Evolutionary conservation across 306 rosid species (phyloP), one percentile per base, ranked within the genome.

Genomic region (Pachyrhizus erosus): DNA sequence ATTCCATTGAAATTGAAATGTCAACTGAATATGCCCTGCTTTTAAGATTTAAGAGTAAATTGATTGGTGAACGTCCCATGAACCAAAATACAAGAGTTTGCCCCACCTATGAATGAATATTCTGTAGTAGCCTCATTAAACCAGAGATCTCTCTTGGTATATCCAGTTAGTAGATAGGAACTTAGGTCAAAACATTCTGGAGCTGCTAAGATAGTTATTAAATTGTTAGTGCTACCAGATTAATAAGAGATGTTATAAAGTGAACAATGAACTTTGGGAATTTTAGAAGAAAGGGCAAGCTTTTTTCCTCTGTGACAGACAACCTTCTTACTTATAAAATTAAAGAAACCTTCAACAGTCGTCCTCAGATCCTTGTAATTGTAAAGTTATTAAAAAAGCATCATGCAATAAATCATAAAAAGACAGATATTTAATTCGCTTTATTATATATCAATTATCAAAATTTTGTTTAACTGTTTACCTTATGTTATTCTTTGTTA

Each of bases 401-500:
- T 34, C 65, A 66, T 17, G 18, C 64, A 42, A 17, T 0, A 0
- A 43, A 4, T 55, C 18, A 66, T 73, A 45, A 8, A 74, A 37
- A 72, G 49, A 17, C 14, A 23, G 45, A 52, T 21, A 23, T 52
- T 73, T 73, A 34, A 48, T 43, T 49, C 2, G 34, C 39, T 15
- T 46, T 7, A 49, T 33, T 64, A 24, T 49, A 55, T 31, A 51
- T 68, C 73, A 58, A 26, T 51, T 46, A 33, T 77, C 64, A 40
- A 5, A 79, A 51, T 33, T 49, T 72, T 84, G 76, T 69, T 55
- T 57, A 71, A 66, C 77, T 84, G 76, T 69, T 55, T 57, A 71
- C 61, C 77, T 74, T 76, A 11, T 40, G 49, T 15, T 58, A 13
- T 66, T 45, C 33, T 51, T 15, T 79, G 46, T 60, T 77, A 14